Conservation (phyloP, 306 rosid species). For the Fragaria ananassa region DNA sequence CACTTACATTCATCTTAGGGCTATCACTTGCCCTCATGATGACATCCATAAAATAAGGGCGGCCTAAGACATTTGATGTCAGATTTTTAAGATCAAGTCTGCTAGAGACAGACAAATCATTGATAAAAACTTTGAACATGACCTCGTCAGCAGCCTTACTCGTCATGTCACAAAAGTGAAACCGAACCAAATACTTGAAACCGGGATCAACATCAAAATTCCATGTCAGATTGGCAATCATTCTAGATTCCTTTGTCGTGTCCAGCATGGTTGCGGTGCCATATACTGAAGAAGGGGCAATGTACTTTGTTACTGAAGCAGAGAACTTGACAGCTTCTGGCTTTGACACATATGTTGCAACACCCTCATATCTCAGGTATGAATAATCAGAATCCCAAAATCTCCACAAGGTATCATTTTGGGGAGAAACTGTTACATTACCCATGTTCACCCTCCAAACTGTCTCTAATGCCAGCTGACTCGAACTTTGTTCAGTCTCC, state of each 20-base stretch:
- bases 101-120: conserved; percentile 43
- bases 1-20: conserved; percentile 40
- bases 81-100: conserved; percentile 27
- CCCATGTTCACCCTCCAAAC: conserved; percentile 68
- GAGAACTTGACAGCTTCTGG: conserved; percentile 35
- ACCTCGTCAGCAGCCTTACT: conserved; percentile 1
- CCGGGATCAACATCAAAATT: conserved; percentile 46
- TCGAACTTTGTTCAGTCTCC: conserved; percentile 23
- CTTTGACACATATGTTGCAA: conserved; percentile 33
- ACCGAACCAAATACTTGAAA: conserved; percentile 60
- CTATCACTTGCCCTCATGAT: conserved; percentile 29
- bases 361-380: conserved; percentile 23
- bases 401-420: conserved; percentile 48
- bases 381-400: conserved; percentile 52
- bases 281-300: conserved; percentile 53
- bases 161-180: conserved; percentile 60
- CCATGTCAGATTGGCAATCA: conserved; percentile 50
- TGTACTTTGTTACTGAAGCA: conserved; percentile 1
- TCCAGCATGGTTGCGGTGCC: conserved; percentile 46
- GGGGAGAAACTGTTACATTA: conserved; percentile 34
- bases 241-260: conserved; percentile 4
- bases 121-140: conserved; percentile 41
- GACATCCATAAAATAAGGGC: conserved; percentile 53
- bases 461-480: conserved; percentile 51
- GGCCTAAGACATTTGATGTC: conserved; percentile 32